Conservation (phyloP, 2,329 filamentous ascomycete species). For the Colletotrichum noveboracense region DNA sequence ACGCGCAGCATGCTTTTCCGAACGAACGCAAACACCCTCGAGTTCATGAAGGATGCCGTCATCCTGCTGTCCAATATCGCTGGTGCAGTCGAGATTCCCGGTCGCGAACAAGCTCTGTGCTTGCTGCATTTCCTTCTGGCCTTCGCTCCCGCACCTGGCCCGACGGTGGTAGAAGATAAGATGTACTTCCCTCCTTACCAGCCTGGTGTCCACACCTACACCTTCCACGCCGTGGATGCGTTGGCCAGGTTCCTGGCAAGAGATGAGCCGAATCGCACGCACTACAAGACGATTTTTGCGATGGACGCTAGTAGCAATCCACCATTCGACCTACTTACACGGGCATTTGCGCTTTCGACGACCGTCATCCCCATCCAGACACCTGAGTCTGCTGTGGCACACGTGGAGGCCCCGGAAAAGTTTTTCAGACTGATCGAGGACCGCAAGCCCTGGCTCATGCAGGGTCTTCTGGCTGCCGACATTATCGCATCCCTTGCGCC, state of each 20-base stretch:
- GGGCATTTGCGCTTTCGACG: conserved; percentile 85
- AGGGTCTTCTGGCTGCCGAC: conserved; percentile 88
- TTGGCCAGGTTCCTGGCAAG: conserved; percentile 90
- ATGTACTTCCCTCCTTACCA: conserved; percentile 84
- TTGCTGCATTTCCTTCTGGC: conserved; percentile 88
- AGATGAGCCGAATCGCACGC: conserved; percentile 89
- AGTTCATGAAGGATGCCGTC: conserved; percentile 96
- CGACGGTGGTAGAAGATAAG: conserved; percentile 56
- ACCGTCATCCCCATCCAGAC: conserved; percentile 77
- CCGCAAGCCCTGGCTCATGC: conserved; percentile 88
- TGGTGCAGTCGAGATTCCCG: conserved; percentile 79
- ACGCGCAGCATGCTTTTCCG: conserved; percentile 87
- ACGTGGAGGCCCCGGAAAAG: conserved; percentile 38
- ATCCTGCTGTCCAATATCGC: conserved; percentile 90
- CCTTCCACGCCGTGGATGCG: conserved; percentile 87
- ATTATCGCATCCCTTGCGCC: conserved; percentile 81
- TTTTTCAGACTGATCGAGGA: conserved; percentile 69
- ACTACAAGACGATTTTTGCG: conserved; percentile 83
- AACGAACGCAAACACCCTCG: conserved; percentile 82
- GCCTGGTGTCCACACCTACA: conserved; percentile 81
- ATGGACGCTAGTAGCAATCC: conserved; percentile 69
- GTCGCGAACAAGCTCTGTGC: conserved; percentile 85
- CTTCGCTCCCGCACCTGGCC: conserved; percentile 82
- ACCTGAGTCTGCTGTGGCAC: conserved; percentile 9
- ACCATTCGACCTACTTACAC: conserved; percentile 82